A percentile compares a stretch with the other conserved stretches of the same genome.
Evolutionary conservation across 495 filamentous ascomycete genomes (phyloP).

Genomic region (Jackrogersella minutella): DNA sequence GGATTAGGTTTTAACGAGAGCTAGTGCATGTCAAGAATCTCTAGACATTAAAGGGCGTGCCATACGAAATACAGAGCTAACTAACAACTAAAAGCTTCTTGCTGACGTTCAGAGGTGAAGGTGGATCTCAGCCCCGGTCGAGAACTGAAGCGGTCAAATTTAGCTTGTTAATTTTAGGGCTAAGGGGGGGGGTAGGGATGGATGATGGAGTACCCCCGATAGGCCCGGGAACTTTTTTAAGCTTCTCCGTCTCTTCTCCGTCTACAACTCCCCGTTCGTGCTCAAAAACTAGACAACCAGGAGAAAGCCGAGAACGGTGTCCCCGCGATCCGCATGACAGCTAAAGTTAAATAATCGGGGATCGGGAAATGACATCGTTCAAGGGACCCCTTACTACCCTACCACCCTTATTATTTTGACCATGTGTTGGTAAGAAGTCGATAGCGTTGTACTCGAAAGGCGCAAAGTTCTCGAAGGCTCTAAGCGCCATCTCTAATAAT

Average conservation of each 20-base stretch:
- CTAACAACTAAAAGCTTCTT: too few species aligned
- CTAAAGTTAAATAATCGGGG: neutral
- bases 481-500: neutral
- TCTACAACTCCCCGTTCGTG: constrained; percentile 1
- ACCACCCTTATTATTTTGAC: neutral
- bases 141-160: constrained; percentile 26
- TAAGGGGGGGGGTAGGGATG: too few species aligned
- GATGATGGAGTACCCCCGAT: constrained; percentile 19
- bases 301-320: constrained; percentile 19
- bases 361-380: neutral
- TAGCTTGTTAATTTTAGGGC: constrained; percentile 5
- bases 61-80: neutral
- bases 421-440: constrained; percentile 6
- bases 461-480: constrained; percentile 12
- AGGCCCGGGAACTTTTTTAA: constrained; percentile 13
- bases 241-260: constrained; percentile 5
- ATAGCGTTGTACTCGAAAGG: constrained; percentile 11
- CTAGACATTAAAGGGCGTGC: constrained; percentile 21
- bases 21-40: constrained; percentile 30
- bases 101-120: neutral
- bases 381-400: constrained; percentile 2
- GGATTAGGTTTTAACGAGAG: constrained; percentile 1
- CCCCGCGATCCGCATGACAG: constrained; percentile 18
- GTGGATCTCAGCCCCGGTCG: constrained; percentile 13
- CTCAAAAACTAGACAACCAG: neutral